These are phyloP conservation scores for Ceratocystis papillata DNA, from an alignment of 2,329 filamentous ascomycete species.

Conservation along the genomic window DNA sequence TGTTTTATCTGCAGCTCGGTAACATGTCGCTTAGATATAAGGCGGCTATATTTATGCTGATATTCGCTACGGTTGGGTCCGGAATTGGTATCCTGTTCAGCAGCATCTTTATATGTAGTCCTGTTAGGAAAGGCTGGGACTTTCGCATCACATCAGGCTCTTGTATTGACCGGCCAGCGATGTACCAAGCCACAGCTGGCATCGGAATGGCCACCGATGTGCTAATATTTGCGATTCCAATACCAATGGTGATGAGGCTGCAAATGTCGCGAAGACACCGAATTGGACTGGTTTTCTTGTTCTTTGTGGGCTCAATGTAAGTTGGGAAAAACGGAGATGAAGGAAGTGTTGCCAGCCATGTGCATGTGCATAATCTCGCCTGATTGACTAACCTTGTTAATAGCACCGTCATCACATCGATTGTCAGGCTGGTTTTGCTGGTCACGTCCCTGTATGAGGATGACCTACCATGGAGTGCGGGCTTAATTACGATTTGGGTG, in stretches of 20 bases:
- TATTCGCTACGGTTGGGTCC: slow-evolving; percentile 1
- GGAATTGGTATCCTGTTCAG: slow-evolving; percentile 7
- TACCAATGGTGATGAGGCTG: background rate
- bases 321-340: background rate
- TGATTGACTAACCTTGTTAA: background rate
- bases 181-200: background rate
- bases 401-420: slow-evolving; percentile 9
- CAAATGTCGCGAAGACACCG: slow-evolving; percentile 9
- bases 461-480: background rate
- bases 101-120: slow-evolving; percentile 6
- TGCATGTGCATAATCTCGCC: background rate
- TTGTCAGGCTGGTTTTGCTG: background rate
- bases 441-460: background rate
- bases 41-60: background rate
- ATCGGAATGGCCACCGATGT: background rate
- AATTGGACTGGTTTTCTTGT: background rate
- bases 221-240: background rate
- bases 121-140: slow-evolving; percentile 5
- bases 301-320: slow-evolving; percentile 10
- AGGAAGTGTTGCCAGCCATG: background rate
- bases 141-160: background rate
- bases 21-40: background rate
- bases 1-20: slow-evolving; percentile 9
- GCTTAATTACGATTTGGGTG: slow-evolving; percentile 6
- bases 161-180: background rate